Evolutionary conservation across 306 rosid species (phyloP).

Genomic region (Sphenostylis stenocarpa): DNA sequence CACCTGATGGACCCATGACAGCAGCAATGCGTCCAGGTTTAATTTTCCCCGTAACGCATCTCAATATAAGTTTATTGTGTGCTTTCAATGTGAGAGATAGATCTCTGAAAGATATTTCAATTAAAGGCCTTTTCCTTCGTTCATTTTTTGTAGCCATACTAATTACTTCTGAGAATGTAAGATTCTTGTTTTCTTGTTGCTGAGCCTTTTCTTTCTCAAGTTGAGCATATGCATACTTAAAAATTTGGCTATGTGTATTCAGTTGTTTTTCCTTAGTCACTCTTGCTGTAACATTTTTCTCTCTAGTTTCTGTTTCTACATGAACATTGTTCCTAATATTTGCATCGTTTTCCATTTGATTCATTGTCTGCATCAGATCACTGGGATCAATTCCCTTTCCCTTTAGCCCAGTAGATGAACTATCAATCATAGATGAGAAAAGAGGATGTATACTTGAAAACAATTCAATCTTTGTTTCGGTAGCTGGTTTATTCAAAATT

Average conservation of each 20-base stretch:
- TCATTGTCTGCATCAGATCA: conserved; percentile 42
- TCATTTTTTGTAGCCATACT: conserved; percentile 57
- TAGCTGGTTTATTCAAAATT: conserved; percentile 41
- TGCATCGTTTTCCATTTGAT: conserved; percentile 53
- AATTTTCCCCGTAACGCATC: conserved; percentile 72
- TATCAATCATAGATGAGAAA: conserved; percentile 22
- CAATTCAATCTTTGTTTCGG: conserved; percentile 41
- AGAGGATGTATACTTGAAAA: conserved; percentile 29
- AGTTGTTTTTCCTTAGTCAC: conserved; percentile 51
- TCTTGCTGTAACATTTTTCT: conserved; percentile 21
- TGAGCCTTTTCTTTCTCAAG: conserved; percentile 82
- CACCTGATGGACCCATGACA: conserved; percentile 94
- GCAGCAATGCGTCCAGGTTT: conserved; percentile 82
- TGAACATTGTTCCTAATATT: conserved; percentile 34
- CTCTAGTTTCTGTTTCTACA: conserved; percentile 32
- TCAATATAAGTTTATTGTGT: conserved; percentile 59
- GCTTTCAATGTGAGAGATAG: conserved; percentile 69
- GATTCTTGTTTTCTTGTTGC: conserved; percentile 56
- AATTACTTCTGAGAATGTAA: conserved; percentile 70
- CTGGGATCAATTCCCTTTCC: conserved; percentile 42
- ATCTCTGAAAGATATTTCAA: conserved; percentile 76
- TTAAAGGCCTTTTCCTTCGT: conserved; percentile 56
- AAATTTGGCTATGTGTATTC: conserved; percentile 62
- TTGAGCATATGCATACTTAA: conserved; percentile 68
- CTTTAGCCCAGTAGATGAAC: conserved; percentile 39